phyloP scores from a whole-genome alignment of 192 early-diverging fungal genomes.

The Backusella parvicylindrica region DNA sequence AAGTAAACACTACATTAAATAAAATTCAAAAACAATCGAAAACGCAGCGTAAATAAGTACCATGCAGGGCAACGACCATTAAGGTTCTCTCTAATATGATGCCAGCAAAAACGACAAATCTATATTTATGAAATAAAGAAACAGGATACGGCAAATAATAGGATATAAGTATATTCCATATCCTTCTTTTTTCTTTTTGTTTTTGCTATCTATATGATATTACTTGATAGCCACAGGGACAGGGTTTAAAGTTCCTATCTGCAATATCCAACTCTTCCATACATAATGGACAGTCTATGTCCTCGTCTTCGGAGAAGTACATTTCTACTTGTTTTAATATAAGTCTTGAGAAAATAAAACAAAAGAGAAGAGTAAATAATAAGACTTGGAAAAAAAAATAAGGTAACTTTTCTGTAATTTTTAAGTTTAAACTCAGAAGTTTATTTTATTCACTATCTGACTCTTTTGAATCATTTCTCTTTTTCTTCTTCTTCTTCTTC shows the following conservation, averaged over 20 bases:
- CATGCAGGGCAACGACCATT: constrained; percentile 95
- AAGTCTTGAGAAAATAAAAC: neutral
- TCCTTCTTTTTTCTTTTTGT: neutral
- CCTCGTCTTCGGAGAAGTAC: constrained; percentile 72
- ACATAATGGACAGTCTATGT: constrained; percentile 96
- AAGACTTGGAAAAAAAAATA: constrained; percentile 1
- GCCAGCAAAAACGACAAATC: constrained; percentile 98
- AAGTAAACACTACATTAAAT: neutral
- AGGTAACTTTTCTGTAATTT: neutral
- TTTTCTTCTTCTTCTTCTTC: neutral
- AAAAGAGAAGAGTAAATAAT: neutral
- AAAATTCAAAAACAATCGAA: neutral
- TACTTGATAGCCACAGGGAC: constrained; percentile 98
- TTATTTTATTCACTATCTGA: neutral
- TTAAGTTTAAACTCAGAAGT: neutral
- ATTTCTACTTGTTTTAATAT: neutral
- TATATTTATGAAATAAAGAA: constrained; percentile 30
- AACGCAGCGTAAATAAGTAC: neutral
- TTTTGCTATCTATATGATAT: neutral
- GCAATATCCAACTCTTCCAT: constrained; percentile 98
- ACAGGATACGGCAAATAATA: too few species aligned
- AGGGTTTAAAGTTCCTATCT: constrained; percentile 95
- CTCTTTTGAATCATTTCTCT: neutral
- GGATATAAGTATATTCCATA: too few species aligned
- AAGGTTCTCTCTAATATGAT: constrained; percentile 91